phyloP scores from a whole-genome alignment of 1,284 basidiomycete genomes.

The Sanguinoderma infundibulare region DNA sequence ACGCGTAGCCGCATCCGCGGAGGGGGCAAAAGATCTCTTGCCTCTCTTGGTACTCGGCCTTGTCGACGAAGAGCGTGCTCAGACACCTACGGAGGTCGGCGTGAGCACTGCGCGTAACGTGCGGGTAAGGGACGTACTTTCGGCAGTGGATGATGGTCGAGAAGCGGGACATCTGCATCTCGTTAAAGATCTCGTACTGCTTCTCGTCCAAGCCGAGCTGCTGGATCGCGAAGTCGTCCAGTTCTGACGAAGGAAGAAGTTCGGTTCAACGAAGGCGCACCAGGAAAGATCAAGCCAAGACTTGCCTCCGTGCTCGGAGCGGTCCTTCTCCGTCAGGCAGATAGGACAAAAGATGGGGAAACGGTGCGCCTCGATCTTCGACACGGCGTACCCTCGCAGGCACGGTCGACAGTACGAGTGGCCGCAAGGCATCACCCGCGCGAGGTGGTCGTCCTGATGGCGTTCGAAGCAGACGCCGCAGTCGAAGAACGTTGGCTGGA shows the following conservation, averaged over 20 bases:
- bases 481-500: slow-evolving; percentile 43
- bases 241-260: slow-evolving; percentile 36
- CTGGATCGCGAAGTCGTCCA: slow-evolving; percentile 47
- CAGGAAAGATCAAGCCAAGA: slow-evolving; percentile 3
- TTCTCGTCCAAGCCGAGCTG: slow-evolving; percentile 53
- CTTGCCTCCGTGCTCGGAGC: slow-evolving; percentile 44
- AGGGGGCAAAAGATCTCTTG: slow-evolving; percentile 49
- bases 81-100: slow-evolving; percentile 44
- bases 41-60: slow-evolving; percentile 46
- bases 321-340: slow-evolving; percentile 43
- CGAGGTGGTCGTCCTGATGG: slow-evolving; percentile 48
- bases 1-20: slow-evolving; percentile 47
- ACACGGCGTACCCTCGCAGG: slow-evolving; percentile 46
- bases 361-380: slow-evolving; percentile 54
- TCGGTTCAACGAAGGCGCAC: background rate
- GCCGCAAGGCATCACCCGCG: slow-evolving; percentile 48
- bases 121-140: slow-evolving; percentile 39
- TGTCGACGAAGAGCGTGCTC: slow-evolving; percentile 51
- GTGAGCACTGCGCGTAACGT: background rate
- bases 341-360: slow-evolving; percentile 67
- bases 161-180: slow-evolving; percentile 57
- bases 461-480: slow-evolving; percentile 66
- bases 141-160: slow-evolving; percentile 58
- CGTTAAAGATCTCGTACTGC: slow-evolving; percentile 51
- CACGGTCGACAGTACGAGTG: slow-evolving; percentile 65